A percentile compares a stretch with the other conserved stretches of the same genome.
Evolutionary conservation across 306 rosid genomes (phyloP).

Genomic region (Macrotyloma uniflorum): DNA sequence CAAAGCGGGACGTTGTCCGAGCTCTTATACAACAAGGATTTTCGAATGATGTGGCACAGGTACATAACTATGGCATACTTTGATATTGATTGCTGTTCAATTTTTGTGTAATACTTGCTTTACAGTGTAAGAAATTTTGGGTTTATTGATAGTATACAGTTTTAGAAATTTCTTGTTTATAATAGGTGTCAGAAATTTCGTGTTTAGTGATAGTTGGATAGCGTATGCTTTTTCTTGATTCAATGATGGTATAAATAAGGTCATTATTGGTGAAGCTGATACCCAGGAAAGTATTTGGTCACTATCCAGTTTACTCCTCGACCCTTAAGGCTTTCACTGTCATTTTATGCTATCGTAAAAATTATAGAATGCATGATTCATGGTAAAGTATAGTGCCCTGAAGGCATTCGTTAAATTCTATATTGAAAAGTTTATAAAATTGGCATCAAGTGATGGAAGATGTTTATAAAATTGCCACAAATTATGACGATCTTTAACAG

Average conservation of each 20-base stretch:
- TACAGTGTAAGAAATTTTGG: background rate
- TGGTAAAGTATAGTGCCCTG: background rate
- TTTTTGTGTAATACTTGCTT: slow-evolving; percentile 28
- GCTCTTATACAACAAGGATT: slow-evolving; percentile 77
- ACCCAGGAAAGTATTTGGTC: background rate
- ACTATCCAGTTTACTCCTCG: background rate
- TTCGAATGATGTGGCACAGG: slow-evolving; percentile 93
- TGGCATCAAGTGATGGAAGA: background rate
- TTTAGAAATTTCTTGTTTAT: too few species aligned
- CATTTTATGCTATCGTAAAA: background rate
- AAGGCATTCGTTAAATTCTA: background rate
- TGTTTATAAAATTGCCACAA: background rate
- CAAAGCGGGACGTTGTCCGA: slow-evolving; percentile 68
- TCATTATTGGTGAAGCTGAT: background rate
- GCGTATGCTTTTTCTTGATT: slow-evolving; percentile 2
- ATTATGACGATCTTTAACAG: background rate
- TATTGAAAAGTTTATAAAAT: background rate
- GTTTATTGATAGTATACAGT: too few species aligned
- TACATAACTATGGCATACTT: slow-evolving; percentile 37
- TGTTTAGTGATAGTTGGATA: slow-evolving; percentile 24
- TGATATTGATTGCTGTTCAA: background rate
- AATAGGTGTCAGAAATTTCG: background rate
- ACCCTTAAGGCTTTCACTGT: background rate
- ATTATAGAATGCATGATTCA: background rate
- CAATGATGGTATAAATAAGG: background rate